phyloP scores from a whole-genome alignment of 495 filamentous ascomycete genomes.

The Platismatia glauca region DNA sequence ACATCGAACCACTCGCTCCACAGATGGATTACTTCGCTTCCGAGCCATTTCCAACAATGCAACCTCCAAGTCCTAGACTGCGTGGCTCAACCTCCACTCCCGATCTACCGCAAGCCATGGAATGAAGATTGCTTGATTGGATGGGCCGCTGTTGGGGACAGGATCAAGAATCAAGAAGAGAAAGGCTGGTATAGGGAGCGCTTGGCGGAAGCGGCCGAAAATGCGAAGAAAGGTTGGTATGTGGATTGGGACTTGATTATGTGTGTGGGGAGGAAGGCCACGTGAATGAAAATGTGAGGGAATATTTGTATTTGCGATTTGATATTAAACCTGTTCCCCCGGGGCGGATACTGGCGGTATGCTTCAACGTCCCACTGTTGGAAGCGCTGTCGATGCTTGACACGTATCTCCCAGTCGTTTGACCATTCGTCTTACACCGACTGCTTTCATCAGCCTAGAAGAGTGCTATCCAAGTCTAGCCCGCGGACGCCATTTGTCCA shows the following conservation, averaged over 20 bases:
- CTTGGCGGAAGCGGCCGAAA: conserved; percentile 3
- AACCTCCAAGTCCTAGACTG: conserved; percentile 6
- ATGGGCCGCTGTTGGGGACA: conserved; percentile 4
- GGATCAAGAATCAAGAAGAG: background rate
- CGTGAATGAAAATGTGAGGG: too few species aligned
- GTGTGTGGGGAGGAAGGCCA: conserved; percentile 13
- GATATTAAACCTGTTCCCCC: too few species aligned
- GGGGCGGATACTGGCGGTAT: too few species aligned
- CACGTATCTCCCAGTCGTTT: too few species aligned
- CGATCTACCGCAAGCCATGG: conserved; percentile 17
- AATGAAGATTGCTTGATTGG: conserved; percentile 13
- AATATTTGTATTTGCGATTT: too few species aligned
- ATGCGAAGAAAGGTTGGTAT: conserved; percentile 10
- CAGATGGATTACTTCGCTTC: conserved; percentile 16
- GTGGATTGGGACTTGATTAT: conserved; percentile 14
- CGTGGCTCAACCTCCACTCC: conserved; percentile 3
- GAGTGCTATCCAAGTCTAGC: too few species aligned
- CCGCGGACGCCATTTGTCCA: too few species aligned
- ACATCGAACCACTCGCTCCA: background rate
- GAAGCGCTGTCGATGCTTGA: too few species aligned
- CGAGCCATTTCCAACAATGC: conserved; percentile 6
- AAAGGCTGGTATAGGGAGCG: conserved; percentile 3
- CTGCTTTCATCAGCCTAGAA: too few species aligned
- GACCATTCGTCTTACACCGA: too few species aligned
- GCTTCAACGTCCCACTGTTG: too few species aligned